A percentile compares a stretch with the other conserved stretches of the same genome.
These are phyloP conservation scores for Ogataea parapolymorpha DNA, from an alignment of 805 yeast genomes.

Conservation along the genomic window DNA sequence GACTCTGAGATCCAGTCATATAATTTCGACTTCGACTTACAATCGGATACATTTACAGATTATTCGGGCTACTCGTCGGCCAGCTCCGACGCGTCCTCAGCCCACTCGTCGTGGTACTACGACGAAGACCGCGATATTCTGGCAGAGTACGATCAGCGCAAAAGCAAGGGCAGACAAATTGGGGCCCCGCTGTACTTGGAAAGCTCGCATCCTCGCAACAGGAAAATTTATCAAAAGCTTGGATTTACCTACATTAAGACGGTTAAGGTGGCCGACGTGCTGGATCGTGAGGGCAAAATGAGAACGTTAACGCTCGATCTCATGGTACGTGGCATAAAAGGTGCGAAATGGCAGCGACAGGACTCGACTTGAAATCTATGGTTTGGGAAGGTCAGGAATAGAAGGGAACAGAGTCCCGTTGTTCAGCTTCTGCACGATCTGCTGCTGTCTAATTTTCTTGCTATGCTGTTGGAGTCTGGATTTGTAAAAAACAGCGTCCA, in stretches of 20 bases:
- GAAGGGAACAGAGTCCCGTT: constrained; percentile 41
- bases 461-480: constrained; percentile 36
- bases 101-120: constrained; percentile 35
- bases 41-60: constrained; percentile 33
- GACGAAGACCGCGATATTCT: constrained; percentile 34
- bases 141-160: constrained; percentile 31
- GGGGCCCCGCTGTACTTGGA: constrained; percentile 48
- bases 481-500: constrained; percentile 41
- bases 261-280: constrained; percentile 33
- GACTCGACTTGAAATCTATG: constrained; percentile 4
- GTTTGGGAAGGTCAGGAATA: constrained; percentile 6
- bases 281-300: constrained; percentile 22
- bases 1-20: constrained; percentile 34
- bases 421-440: constrained; percentile 32
- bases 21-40: constrained; percentile 33
- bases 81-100: constrained; percentile 31
- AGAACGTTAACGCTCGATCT: constrained; percentile 35
- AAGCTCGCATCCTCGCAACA: constrained; percentile 52
- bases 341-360: constrained; percentile 32
- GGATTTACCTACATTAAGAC: constrained; percentile 44
- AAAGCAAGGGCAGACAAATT: constrained; percentile 28
- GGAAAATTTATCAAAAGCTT: constrained; percentile 50
- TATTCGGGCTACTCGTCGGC: constrained; percentile 35
- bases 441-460: constrained; percentile 34
- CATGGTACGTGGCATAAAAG: constrained; percentile 38